Evolutionary conservation across 2,329 filamentous ascomycete genomes (phyloP).

Genomic region (Pseudogymnoascus sp.): DNA sequence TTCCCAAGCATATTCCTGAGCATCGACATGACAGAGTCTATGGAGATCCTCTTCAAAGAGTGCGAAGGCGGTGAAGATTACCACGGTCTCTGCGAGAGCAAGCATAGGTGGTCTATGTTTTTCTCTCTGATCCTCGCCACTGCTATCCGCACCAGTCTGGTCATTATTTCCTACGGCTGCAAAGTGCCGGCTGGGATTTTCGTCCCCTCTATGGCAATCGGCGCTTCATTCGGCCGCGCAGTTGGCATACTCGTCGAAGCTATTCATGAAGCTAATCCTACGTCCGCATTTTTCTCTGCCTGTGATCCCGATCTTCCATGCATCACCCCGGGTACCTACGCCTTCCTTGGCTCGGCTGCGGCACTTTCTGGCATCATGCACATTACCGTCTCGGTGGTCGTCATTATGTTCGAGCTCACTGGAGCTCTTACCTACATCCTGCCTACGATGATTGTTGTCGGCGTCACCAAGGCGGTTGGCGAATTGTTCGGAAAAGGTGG

Average conservation of each 20-base stretch:
- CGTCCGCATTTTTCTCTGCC: constrained; percentile 75
- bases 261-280: constrained; percentile 74
- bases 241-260: constrained; percentile 92
- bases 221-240: constrained; percentile 85
- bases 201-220: constrained; percentile 95
- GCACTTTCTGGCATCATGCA: constrained; percentile 97
- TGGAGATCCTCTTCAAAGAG: constrained; percentile 94
- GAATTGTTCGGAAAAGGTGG: constrained; percentile 91
- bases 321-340: constrained; percentile 95
- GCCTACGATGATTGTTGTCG: constrained; percentile 97
- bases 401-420: constrained; percentile 99
- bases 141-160: constrained; percentile 68
- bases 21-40: constrained; percentile 99
- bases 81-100: constrained; percentile 73
- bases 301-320: constrained; percentile 89
- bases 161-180: constrained; percentile 94
- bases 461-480: constrained; percentile 87
- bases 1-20: constrained; percentile 92
- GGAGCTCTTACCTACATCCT: constrained; percentile 96
- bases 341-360: constrained; percentile 85
- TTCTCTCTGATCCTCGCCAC: constrained; percentile 72
- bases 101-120: constrained; percentile 71
- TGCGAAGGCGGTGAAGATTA: constrained; percentile 87
- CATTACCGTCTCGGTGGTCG: constrained; percentile 89
- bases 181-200: constrained; percentile 98